A percentile compares a stretch with the other conserved stretches of the same genome.
These are phyloP conservation scores for Catunica adiposa DNA, from an alignment of 2,329 filamentous ascomycete species.

Conservation along the genomic window DNA sequence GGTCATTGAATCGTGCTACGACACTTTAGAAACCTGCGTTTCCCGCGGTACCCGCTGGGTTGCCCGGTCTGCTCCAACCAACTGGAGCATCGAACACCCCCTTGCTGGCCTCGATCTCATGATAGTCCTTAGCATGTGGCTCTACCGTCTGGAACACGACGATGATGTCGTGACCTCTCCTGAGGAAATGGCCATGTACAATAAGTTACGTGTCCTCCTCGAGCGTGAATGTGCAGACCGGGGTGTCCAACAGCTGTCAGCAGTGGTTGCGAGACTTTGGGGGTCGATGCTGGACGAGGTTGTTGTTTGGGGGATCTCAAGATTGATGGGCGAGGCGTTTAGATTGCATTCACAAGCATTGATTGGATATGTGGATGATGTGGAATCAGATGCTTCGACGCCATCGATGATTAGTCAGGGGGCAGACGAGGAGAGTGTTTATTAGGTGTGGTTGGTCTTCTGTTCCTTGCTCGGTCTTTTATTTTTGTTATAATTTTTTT, in stretches of 20 bases:
- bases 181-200: constrained; percentile 78
- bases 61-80: constrained; percentile 89
- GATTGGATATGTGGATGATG: constrained; percentile 79
- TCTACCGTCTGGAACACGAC: constrained; percentile 98
- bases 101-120: constrained; percentile 93
- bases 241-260: constrained; percentile 63
- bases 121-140: constrained; percentile 94
- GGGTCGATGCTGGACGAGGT: constrained; percentile 97
- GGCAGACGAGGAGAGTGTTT: constrained; percentile 55
- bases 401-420: constrained; percentile 58
- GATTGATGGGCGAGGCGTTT: constrained; percentile 96
- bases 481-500: constrained; percentile 15
- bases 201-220: constrained; percentile 78
- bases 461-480: constrained; percentile 15
- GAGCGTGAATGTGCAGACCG: constrained; percentile 38
- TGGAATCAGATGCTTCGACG: constrained; percentile 51
- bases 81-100: constrained; percentile 97
- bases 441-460: constrained; percentile 30
- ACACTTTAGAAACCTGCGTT: constrained; percentile 92
- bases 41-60: constrained; percentile 94
- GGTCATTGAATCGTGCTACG: constrained; percentile 93
- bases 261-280: constrained; percentile 90
- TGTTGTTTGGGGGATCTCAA: constrained; percentile 93
- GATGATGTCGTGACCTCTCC: constrained; percentile 59
- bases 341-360: constrained; percentile 91